Evolutionary conservation across 768 basidiomycete species (phyloP).

Genomic region (Epithele typhae): DNA sequence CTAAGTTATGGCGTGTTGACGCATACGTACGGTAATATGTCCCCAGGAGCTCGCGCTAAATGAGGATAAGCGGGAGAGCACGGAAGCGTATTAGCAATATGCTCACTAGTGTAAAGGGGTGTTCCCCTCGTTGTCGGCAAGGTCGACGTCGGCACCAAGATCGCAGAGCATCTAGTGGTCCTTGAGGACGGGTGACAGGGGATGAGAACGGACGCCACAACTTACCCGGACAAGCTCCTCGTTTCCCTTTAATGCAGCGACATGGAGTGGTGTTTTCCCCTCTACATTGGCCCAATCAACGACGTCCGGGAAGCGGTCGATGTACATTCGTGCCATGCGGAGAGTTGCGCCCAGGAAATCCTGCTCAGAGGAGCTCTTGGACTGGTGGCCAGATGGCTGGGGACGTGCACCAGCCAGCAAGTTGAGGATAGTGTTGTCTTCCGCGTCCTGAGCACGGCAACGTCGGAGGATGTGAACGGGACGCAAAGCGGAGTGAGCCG

Average conservation of each 20-base stretch:
- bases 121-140: slow-evolving; percentile 90
- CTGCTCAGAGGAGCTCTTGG: slow-evolving; percentile 42
- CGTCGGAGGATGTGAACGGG: neutral
- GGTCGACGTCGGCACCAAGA: slow-evolving; percentile 83
- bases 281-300: slow-evolving; percentile 91
- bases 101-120: slow-evolving; percentile 90
- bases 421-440: slow-evolving; percentile 91
- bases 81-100: slow-evolving; percentile 1
- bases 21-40: slow-evolving; percentile 63
- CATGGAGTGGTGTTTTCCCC: slow-evolving; percentile 87
- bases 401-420: slow-evolving; percentile 83
- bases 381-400: slow-evolving; percentile 40
- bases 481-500: neutral
- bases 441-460: slow-evolving; percentile 60
- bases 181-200: slow-evolving; percentile 14
- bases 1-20: slow-evolving; percentile 4
- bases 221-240: slow-evolving; percentile 82
- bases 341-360: slow-evolving; percentile 70
- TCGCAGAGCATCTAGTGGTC: slow-evolving; percentile 73
- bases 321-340: slow-evolving; percentile 85
- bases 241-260: slow-evolving; percentile 85
- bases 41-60: slow-evolving; percentile 84
- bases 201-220: slow-evolving; percentile 19
- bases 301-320: slow-evolving; percentile 80
- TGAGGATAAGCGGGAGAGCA: slow-evolving; percentile 9